Base-by-base conservation (phyloP, 23 red algal species). In the Gracilaria domingensis region DNA sequence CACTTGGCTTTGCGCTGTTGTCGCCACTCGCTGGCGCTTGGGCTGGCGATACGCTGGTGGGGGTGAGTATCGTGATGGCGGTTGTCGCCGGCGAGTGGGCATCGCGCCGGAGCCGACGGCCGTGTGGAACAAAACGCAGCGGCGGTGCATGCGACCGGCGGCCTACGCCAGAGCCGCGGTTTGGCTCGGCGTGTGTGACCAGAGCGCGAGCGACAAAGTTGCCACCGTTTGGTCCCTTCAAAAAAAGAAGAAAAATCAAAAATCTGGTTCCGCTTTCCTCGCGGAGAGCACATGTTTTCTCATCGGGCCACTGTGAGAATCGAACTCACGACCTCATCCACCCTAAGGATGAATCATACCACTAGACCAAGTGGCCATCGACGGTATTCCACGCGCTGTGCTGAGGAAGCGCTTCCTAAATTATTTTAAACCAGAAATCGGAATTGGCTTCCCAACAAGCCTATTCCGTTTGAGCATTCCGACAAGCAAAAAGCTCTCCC, bases 271-370 rank as follows among this genome's bases (percentile, higher is more conserved):
- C 42, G 42, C 42, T 45, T 45, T 11, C n/a, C n/a, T n/a, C n/a
- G n/a, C n/a, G 45, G 45, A 12, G 45, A 5, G 51, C 51, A 62
- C 59, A 28, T 29, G 23, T 24, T 30, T 1, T 29, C 64, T 12
- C 39, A 50, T 77, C 72, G 89, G 89, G 58, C 80, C 80, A 69
- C 89, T 92, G 89, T 44, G 89, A 92, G 89, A 92, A 92, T 92
- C 89, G 89, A 92, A 92, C 89, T 92, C 89, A 44, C 89, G 89
- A 92, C 89, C 89, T 92, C 89, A 92, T 92, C 89, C 89, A 92
- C 89, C 89, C 89, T 92, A 92, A 92, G 89, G 89, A 92, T 92
- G 89, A 92, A 92, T 92, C 89, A 92, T 92, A 92, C 89, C 89
- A 92, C 89, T 92, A 92, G 89, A 92, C 89, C 89, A 92, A 92